Evolutionary conservation across 164 flowering plant genomes (phyloP).

Genomic region (Magnolia sinica): DNA sequence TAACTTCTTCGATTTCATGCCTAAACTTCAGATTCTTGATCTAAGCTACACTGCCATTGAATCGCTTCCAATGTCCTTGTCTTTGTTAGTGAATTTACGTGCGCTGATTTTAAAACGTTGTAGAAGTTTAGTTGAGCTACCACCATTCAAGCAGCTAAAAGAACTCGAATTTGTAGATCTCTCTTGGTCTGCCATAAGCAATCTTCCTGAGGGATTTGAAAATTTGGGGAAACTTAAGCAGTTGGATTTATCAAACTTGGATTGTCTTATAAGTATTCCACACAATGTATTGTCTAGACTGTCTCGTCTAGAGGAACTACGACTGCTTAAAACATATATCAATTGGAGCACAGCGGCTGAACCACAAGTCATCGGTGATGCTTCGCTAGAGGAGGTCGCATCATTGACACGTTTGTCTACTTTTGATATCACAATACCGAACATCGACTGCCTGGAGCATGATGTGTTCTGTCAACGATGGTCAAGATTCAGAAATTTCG

Average conservation of each 20-base stretch:
- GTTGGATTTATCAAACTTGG: slow-evolving; percentile 2
- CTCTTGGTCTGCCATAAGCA: neutral
- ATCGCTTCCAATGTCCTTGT: slow-evolving; percentile 22
- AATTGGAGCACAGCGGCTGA: neutral
- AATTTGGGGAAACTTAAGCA: slow-evolving; percentile 11
- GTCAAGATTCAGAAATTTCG: neutral
- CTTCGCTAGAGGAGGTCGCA: neutral
- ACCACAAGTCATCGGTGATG: neutral
- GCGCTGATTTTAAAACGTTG: slow-evolving; percentile 8
- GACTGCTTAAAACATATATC: neutral
- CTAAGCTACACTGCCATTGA: slow-evolving; percentile 18
- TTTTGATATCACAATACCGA: neutral
- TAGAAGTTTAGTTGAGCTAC: neutral
- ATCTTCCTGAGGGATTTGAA: slow-evolving; percentile 10
- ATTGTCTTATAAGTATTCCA: neutral
- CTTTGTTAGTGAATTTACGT: slow-evolving; percentile 16
- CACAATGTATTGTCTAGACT: neutral
- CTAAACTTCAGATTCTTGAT: slow-evolving; percentile 21
- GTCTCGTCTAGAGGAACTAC: neutral
- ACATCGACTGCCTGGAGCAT: neutral
- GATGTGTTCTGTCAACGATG: neutral
- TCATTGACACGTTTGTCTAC: neutral
- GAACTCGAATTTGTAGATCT: slow-evolving; percentile 13
- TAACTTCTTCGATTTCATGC: slow-evolving; percentile 23
- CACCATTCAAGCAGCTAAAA: slow-evolving; percentile 15